A percentile compares a stretch with the other conserved stretches of the same genome.
phyloP scores from a whole-genome alignment of 495 filamentous ascomycete genomes.

The Alectoria sarmentosa region DNA sequence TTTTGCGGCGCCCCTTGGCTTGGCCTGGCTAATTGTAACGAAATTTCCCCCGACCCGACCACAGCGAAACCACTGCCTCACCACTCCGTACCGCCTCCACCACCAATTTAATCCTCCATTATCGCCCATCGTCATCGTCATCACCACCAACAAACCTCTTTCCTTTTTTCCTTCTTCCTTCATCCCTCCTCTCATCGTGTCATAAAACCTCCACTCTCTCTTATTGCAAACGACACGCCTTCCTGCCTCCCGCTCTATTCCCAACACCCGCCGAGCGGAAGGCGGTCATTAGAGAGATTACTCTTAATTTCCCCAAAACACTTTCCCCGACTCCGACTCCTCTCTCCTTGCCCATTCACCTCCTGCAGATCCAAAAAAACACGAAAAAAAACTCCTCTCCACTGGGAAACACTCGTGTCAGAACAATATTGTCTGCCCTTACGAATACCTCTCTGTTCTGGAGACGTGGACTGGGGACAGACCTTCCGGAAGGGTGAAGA shows the following conservation, averaged over 20 bases:
- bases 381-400: neutral
- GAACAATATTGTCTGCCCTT: neutral
- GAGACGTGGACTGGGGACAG: neutral
- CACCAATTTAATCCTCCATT: neutral
- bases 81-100: too few relatives aligned
- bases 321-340: neutral
- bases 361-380: neutral
- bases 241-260: neutral
- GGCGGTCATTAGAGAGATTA: neutral
- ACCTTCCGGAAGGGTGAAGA: neutral
- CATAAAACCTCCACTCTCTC: neutral
- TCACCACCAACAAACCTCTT: neutral
- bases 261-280: slow-evolving; percentile 5
- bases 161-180: neutral
- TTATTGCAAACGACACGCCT: neutral
- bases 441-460: neutral
- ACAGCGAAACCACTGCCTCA: too few relatives aligned
- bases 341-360: neutral
- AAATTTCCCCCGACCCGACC: too few relatives aligned
- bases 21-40: too few relatives aligned
- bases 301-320: slow-evolving; percentile 1
- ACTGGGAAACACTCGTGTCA: neutral
- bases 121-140: neutral
- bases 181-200: neutral
- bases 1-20: too few relatives aligned